Conservation (phyloP, 2,329 filamentous ascomycete genomes). For the Cercospora janseana region DNA sequence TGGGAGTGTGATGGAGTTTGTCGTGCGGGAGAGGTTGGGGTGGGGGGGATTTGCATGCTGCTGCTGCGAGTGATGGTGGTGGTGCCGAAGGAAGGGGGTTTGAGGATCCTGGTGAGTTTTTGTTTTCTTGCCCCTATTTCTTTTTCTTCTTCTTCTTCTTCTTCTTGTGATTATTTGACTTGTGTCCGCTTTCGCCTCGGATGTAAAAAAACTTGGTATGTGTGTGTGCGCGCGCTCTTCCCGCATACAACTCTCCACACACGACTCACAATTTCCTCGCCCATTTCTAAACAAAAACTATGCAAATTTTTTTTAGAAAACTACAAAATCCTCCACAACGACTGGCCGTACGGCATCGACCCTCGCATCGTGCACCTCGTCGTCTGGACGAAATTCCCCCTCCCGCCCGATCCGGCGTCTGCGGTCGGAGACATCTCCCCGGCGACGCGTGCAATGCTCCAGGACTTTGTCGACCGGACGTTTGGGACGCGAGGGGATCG, state of each 20-base stretch:
- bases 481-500: constrained; percentile 57
- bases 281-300: no score
- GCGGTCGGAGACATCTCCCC: constrained; percentile 62
- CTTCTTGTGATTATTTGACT: no score
- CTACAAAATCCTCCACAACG: constrained; percentile 76
- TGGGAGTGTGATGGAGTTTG: constrained; percentile 75
- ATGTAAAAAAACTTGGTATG: constrained; percentile 10
- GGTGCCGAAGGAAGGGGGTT: no score
- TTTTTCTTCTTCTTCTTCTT: no score
- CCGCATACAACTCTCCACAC: no score
- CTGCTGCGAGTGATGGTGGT: no score
- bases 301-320: constrained; percentile 11
- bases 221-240: background rate
- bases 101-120: no score
- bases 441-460: constrained; percentile 62
- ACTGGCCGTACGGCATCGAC: constrained; percentile 92
- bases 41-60: constrained; percentile 61
- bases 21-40: constrained; percentile 65
- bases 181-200: no score
- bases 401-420: constrained; percentile 65
- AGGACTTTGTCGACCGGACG: constrained; percentile 64
- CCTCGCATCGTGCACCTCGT: constrained; percentile 76
- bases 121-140: no score
- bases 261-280: no score
- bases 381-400: constrained; percentile 86